Evolutionary conservation across 176 grass and related monocot species (phyloP).

Genomic region (Phoenix dactylifera): DNA sequence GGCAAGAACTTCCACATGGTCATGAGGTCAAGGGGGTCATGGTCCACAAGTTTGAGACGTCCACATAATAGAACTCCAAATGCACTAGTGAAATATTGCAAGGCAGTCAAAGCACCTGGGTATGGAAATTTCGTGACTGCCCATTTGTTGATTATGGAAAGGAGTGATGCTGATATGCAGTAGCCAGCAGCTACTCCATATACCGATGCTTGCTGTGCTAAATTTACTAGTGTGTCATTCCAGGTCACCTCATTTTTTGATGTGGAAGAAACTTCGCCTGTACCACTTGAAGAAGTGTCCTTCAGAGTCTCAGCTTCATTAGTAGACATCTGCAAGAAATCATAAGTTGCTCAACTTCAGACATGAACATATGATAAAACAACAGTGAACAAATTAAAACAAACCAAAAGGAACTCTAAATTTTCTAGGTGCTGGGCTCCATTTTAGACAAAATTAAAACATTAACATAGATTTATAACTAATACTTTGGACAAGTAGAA

Average conservation of each 20-base stretch:
- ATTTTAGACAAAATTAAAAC: too few species aligned
- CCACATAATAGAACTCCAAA: background rate
- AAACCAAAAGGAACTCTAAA: too few species aligned
- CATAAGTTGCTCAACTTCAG: slow-evolving; percentile 13
- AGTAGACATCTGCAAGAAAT: slow-evolving; percentile 44
- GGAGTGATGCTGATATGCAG: slow-evolving; percentile 4
- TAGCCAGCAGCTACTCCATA: slow-evolving; percentile 17
- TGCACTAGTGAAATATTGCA: slow-evolving; percentile 7
- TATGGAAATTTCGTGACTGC: slow-evolving; percentile 10
- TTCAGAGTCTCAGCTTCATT: slow-evolving; percentile 28
- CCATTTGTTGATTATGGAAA: slow-evolving; percentile 14
- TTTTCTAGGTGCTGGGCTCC: too few species aligned
- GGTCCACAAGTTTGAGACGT: background rate
- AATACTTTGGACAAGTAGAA: too few species aligned
- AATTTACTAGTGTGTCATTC: slow-evolving; percentile 21
- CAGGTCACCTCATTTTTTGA: slow-evolving; percentile 34
- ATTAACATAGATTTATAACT: too few species aligned
- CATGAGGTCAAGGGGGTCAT: background rate
- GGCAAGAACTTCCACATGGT: slow-evolving; percentile 10
- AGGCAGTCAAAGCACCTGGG: slow-evolving; percentile 15
- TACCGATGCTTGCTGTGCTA: slow-evolving; percentile 18
- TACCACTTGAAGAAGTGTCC: slow-evolving; percentile 20
- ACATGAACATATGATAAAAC: too few species aligned
- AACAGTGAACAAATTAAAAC: too few species aligned
- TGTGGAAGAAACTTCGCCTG: slow-evolving; percentile 14